These are phyloP conservation scores for Phytophthora rubi DNA, from an alignment of 352 stramenopile genomes.

Conservation along the genomic window DNA sequence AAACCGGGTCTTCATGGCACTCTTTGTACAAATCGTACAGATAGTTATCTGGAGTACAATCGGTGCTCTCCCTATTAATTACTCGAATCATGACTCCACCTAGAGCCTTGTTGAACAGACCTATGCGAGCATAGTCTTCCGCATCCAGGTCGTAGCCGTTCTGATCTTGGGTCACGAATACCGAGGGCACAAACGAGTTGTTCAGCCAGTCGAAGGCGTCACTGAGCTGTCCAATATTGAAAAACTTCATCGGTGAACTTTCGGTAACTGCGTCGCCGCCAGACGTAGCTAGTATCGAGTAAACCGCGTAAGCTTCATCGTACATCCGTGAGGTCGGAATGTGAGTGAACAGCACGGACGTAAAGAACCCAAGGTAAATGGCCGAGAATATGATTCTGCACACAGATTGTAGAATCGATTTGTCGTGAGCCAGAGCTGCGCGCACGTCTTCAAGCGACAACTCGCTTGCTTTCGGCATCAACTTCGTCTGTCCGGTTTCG, in stretches of 20 bases:
- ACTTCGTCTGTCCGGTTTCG: conserved; percentile 6
- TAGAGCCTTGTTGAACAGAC: conserved; percentile 48
- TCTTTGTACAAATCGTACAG: conserved; percentile 38
- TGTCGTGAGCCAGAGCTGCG: conserved; percentile 42
- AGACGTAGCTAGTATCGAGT: conserved; percentile 37
- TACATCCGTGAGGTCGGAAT: conserved; percentile 43
- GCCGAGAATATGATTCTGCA: conserved; percentile 41
- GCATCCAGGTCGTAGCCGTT: conserved; percentile 37
- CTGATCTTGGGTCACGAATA: conserved; percentile 62
- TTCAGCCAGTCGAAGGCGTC: conserved; percentile 54
- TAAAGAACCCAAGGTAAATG: conserved; percentile 48
- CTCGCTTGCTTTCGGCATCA: not conserved
- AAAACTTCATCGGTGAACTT: conserved; percentile 50
- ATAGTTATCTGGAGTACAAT: conserved; percentile 30
- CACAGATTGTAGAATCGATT: conserved; percentile 34
- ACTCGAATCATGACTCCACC: conserved; percentile 44
- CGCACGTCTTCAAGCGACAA: conserved; percentile 19
- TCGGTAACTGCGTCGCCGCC: conserved; percentile 47
- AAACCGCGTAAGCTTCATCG: conserved; percentile 37
- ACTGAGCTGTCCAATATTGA: conserved; percentile 42
- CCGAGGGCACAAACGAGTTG: conserved; percentile 43
- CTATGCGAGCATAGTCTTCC: conserved; percentile 40
- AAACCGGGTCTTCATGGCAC: not conserved
- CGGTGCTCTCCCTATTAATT: conserved; percentile 1
- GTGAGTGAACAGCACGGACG: conserved; percentile 51